Conservation (phyloP, 441 rosid genomes). For the Adansonia gregorii region DNA sequence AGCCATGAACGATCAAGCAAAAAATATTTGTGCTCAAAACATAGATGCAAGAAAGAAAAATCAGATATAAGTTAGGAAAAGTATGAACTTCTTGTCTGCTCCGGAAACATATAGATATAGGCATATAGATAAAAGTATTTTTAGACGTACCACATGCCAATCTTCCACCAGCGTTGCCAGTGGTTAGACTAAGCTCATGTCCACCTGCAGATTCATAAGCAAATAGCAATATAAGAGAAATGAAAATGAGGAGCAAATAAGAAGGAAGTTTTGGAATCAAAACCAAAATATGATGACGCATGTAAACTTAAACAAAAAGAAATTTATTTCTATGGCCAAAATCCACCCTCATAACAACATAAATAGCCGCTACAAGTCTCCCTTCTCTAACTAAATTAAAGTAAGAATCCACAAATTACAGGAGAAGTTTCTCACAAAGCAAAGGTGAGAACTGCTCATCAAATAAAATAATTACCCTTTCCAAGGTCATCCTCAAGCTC, state of each 20-base stretch:
- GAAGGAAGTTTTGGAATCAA: background rate
- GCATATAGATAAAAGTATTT: background rate
- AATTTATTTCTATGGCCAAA: background rate
- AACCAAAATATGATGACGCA: background rate
- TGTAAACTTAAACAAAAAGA: background rate
- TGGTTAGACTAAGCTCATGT: constrained; percentile 87
- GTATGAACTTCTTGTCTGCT: constrained; percentile 1
- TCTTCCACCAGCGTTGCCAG: constrained; percentile 98
- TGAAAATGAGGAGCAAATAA: background rate
- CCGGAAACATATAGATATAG: constrained; percentile 11
- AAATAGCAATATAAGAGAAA: constrained; percentile 14
- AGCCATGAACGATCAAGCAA: background rate
- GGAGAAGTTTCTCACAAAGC: too few species aligned
- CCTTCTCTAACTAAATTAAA: background rate
- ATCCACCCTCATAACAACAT: background rate
- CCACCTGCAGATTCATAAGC: constrained; percentile 62
- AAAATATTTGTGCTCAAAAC: constrained; percentile 7
- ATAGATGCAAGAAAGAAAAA: background rate
- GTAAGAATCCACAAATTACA: too few species aligned
- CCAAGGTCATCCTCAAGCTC: constrained; percentile 98
- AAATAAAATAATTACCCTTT: constrained; percentile 54
- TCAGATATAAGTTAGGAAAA: background rate
- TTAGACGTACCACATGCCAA: constrained; percentile 86
- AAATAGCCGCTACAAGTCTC: background rate
- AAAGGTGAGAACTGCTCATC: too few species aligned